Evolutionary conservation across 768 basidiomycete species (phyloP).

Genomic region (Trametes maxima): DNA sequence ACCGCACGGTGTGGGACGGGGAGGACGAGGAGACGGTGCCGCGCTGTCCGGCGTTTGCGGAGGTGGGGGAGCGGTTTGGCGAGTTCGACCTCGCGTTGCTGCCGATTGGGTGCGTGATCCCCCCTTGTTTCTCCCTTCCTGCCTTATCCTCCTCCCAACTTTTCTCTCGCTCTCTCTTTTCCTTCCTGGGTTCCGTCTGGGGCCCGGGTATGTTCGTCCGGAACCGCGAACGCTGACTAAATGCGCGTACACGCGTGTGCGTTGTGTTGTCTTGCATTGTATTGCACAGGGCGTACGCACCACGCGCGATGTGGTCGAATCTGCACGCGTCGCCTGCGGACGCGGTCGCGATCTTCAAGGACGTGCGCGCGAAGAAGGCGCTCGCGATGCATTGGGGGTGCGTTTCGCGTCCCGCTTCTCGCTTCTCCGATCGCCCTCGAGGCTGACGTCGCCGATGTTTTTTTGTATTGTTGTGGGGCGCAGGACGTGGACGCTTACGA

Average conservation of each 20-base stretch:
- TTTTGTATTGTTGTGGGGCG: not conserved
- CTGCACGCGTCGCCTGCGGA: conserved; percentile 70
- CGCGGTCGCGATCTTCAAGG: conserved; percentile 66
- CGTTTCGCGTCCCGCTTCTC: conserved; percentile 15
- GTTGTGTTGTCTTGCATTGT: too few relatives aligned
- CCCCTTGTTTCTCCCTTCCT: conserved; percentile 2
- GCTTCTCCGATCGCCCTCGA: not conserved
- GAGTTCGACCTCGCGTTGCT: conserved; percentile 71
- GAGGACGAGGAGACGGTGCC: conserved; percentile 54
- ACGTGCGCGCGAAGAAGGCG: conserved; percentile 59
- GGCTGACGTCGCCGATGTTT: not conserved
- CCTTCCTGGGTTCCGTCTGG: not conserved
- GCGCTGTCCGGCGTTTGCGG: conserved; percentile 70
- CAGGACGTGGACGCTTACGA: conserved; percentile 57
- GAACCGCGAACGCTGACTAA: not conserved
- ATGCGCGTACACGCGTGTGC: not conserved
- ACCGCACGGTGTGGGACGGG: conserved; percentile 48
- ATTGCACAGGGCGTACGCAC: conserved; percentile 54
- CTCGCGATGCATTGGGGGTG: conserved; percentile 77
- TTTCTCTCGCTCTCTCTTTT: not conserved
- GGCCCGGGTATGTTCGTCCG: not conserved
- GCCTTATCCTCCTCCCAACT: too few relatives aligned
- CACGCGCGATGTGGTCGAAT: conserved; percentile 56
- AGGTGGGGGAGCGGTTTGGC: conserved; percentile 65
- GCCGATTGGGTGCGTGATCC: conserved; percentile 57